These are phyloP conservation scores for Neofusicoccum laricinum DNA, from an alignment of 2,329 filamentous ascomycete genomes.

Conservation along the genomic window DNA sequence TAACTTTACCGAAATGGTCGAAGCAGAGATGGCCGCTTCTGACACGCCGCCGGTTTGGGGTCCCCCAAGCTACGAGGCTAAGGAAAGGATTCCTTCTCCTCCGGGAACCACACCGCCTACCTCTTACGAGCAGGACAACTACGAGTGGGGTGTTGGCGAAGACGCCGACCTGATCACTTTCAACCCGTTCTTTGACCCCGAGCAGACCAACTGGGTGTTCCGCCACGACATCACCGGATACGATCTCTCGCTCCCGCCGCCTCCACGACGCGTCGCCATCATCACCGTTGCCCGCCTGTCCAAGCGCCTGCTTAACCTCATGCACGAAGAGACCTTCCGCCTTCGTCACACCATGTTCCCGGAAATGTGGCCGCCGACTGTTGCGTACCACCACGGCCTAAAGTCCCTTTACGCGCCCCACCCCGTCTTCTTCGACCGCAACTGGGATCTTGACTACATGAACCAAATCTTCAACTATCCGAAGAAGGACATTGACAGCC, in stretches of 20 bases:
- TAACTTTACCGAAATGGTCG: slow-evolving; percentile 59
- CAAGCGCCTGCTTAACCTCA: slow-evolving; percentile 67
- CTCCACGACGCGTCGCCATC: slow-evolving; percentile 73
- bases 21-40: slow-evolving; percentile 53
- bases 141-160: slow-evolving; percentile 73
- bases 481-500: slow-evolving; percentile 42
- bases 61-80: slow-evolving; percentile 41
- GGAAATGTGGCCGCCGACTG: slow-evolving; percentile 75
- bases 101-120: slow-evolving; percentile 63
- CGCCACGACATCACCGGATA: slow-evolving; percentile 67
- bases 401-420: slow-evolving; percentile 78
- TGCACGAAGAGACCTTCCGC: slow-evolving; percentile 72
- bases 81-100: slow-evolving; percentile 53
- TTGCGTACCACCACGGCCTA: slow-evolving; percentile 71
- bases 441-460: slow-evolving; percentile 56
- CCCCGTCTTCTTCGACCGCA: slow-evolving; percentile 74
- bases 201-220: slow-evolving; percentile 71
- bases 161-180: slow-evolving; percentile 72
- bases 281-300: slow-evolving; percentile 74
- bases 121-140: slow-evolving; percentile 60
- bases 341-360: slow-evolving; percentile 72
- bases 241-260: slow-evolving; percentile 50
- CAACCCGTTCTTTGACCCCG: slow-evolving; percentile 75
- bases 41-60: slow-evolving; percentile 63
- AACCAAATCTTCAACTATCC: slow-evolving; percentile 50